Conservation (phyloP, 352 stramenopile species). For the Phytophthora quininea region DNA sequence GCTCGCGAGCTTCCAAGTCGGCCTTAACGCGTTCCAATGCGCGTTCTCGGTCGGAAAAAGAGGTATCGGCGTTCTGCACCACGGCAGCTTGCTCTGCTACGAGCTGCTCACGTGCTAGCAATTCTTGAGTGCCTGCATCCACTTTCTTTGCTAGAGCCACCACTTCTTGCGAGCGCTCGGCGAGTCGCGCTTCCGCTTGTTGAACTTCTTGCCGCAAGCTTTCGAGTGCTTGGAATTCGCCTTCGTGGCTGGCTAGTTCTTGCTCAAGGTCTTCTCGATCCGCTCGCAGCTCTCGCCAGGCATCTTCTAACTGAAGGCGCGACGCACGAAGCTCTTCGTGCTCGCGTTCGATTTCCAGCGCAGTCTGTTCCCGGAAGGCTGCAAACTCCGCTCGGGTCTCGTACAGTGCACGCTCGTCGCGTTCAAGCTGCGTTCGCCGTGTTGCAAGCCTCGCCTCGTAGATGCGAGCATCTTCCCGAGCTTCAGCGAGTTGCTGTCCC, state of each 20-base stretch:
- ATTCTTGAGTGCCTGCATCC: conserved; percentile 24
- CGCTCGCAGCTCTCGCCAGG: conserved; percentile 39
- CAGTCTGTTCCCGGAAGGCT: conserved; percentile 53
- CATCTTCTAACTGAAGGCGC: conserved; percentile 35
- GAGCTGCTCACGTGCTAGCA: conserved; percentile 34
- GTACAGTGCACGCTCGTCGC: conserved; percentile 55
- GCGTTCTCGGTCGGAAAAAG: conserved; percentile 28
- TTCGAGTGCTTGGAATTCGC: conserved; percentile 49
- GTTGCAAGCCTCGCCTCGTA: conserved; percentile 47
- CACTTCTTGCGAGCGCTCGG: conserved; percentile 38
- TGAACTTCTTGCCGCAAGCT: conserved; percentile 36
- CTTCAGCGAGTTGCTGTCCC: conserved; percentile 42
- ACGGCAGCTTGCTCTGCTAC: conserved; percentile 25
- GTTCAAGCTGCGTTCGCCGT: conserved; percentile 44
- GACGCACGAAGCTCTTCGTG: conserved; percentile 37
- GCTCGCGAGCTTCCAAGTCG: conserved; percentile 57
- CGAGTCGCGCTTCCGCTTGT: conserved; percentile 43
- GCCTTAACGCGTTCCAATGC: conserved; percentile 41
- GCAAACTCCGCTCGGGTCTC: conserved; percentile 57
- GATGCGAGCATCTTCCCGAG: conserved; percentile 52
- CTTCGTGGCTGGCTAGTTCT: conserved; percentile 51
- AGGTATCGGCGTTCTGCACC: conserved; percentile 29
- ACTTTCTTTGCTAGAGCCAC: conserved; percentile 31
- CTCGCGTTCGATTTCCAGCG: conserved; percentile 42
- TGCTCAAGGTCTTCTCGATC: conserved; percentile 51